A percentile compares a stretch with the other conserved stretches of the same genome.
phyloP scores from a whole-genome alignment of 805 yeast genomes.

The Yarrowia deformans region DNA sequence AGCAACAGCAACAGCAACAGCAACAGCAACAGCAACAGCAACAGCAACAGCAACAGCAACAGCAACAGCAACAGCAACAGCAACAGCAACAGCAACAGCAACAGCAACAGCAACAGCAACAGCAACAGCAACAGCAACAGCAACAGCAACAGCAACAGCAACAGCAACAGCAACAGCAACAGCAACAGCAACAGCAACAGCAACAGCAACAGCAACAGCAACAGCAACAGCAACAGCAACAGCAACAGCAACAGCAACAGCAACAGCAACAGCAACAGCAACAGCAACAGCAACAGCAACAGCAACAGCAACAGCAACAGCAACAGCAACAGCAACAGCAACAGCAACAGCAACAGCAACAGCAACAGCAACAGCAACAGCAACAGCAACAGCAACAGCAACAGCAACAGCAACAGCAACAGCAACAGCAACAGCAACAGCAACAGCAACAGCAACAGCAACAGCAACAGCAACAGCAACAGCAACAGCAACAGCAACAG shows the following conservation, averaged over 20 bases:
- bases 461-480: neutral
- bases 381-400: slow-evolving; percentile 18
- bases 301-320: slow-evolving; percentile 41
- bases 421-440: slow-evolving; percentile 36
- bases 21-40: neutral
- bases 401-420: slow-evolving; percentile 29
- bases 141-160: too few relatives aligned
- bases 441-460: slow-evolving; percentile 40
- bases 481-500: slow-evolving; percentile 13
- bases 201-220: slow-evolving; percentile 26
- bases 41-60: too few relatives aligned
- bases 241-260: slow-evolving; percentile 42
- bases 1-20: too few relatives aligned
- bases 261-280: neutral
- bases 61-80: too few relatives aligned
- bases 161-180: slow-evolving; percentile 41
- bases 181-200: slow-evolving; percentile 23
- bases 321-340: slow-evolving; percentile 16
- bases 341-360: slow-evolving; percentile 31
- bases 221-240: neutral
- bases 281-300: slow-evolving; percentile 22
- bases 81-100: neutral
- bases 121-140: neutral
- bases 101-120: too few relatives aligned
- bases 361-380: slow-evolving; percentile 41